Base-by-base conservation (phyloP, 805 yeast genomes). In the Metschnikowia shivogae region DNA sequence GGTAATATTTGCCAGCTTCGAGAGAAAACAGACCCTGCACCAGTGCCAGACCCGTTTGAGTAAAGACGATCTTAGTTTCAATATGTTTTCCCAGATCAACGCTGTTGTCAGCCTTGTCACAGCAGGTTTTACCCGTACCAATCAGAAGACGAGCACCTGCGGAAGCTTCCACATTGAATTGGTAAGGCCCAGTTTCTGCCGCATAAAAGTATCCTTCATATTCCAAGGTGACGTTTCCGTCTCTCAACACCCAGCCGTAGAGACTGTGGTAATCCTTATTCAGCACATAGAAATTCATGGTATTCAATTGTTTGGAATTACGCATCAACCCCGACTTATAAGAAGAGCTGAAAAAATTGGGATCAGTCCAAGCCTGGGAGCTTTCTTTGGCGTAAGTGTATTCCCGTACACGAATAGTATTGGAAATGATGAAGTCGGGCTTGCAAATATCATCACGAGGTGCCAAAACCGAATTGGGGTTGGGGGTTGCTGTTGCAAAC, bases 121-220 rank as follows among this genome's bases (percentile, higher is more conserved):
- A 47, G 20, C 51, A 49, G 1, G 42, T 22, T 11, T 29, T 27
- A 4, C 44, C 50, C 2, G 33, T 6, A 12, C 45, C 47, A 6
- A 42, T 2, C 19, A 19, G 32, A 12, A 45, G 27, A 5, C 9
- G 9, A 3, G 38, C 48, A 24, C 46, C 48, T n/a, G 34, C 43
- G 3, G 44, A 40, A 20, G 38, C 39, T 5, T 12, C 14, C 11
- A 42, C 10, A 3, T 5, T 4, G 17, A 45, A 36, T 14, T 30
- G 26, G 30, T 45, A 34, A 4, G 22, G 31, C 7, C 48, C 45
- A 1, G 48, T 20, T 20, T 24, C 27, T 5, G 14, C 33, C 6
- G 48, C 46, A 20, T 17, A 29, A n/a, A 42, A 45, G 34, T 28
- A 45, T 6, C 43, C 42, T 3, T 32, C 22, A 17, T 42, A 33